Percentiles rank a stretch among this genome's conserved stretches.
phyloP scores from a whole-genome alignment of 805 yeast species.

The Phaffomyces thermotolerans region DNA sequence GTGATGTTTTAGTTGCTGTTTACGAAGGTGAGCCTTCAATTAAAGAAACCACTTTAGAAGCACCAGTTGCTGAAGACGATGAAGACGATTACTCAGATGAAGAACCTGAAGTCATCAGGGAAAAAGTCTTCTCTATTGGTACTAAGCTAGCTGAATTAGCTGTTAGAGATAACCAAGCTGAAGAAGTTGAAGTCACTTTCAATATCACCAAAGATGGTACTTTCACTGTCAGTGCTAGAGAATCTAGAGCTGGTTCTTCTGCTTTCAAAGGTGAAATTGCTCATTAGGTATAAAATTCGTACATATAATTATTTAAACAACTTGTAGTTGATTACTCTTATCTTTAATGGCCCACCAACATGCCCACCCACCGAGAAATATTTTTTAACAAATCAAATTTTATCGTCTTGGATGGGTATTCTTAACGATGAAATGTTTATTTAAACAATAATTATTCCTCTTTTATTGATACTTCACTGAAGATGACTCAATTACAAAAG shows the following conservation, averaged over 20 bases:
- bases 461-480: too few species aligned
- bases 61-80: slow-evolving; percentile 44
- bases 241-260: slow-evolving; percentile 50
- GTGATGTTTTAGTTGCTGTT: slow-evolving; percentile 60
- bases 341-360: not conserved
- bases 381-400: too few species aligned
- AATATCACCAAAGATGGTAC: slow-evolving; percentile 54
- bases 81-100: slow-evolving; percentile 59
- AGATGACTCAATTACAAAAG: not conserved
- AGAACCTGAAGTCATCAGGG: slow-evolving; percentile 83
- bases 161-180: slow-evolving; percentile 59
- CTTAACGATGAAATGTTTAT: too few species aligned
- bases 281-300: not conserved
- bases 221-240: slow-evolving; percentile 55
- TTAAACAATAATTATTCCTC: too few species aligned
- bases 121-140: slow-evolving; percentile 67
- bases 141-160: slow-evolving; percentile 72
- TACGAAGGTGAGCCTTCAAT: slow-evolving; percentile 82
- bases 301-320: not conserved
- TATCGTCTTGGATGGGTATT: too few species aligned
- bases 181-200: slow-evolving; percentile 55
- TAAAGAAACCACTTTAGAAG: slow-evolving; percentile 74
- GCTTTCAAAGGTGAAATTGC: slow-evolving; percentile 47
- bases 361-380: too few species aligned
- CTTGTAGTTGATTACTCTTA: not conserved